Conservation (phyloP, 768 basidiomycete genomes). For the Tricholoma terreum region DNA sequence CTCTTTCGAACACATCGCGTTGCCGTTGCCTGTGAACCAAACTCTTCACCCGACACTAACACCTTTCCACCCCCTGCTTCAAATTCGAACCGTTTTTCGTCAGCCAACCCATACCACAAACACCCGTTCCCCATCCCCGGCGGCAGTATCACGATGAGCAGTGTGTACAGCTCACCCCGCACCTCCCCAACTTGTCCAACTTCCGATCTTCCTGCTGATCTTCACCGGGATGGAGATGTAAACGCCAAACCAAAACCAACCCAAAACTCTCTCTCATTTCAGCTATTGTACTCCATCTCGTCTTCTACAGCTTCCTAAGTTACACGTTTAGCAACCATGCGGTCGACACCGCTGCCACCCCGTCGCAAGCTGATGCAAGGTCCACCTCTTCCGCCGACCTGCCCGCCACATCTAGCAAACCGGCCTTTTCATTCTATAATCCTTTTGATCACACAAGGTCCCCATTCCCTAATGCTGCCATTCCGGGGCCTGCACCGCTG, state of each 20-base stretch:
- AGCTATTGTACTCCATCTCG: background rate
- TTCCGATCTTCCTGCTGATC: background rate
- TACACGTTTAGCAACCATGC: background rate
- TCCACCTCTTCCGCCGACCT: too few species aligned
- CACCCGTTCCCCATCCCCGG: background rate
- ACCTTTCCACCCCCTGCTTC: background rate
- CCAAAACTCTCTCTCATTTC: background rate
- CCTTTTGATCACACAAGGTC: background rate
- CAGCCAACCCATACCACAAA: background rate
- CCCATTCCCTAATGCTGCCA: constrained; percentile 11
- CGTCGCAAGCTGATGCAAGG: too few species aligned
- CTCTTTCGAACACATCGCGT: constrained; percentile 46
- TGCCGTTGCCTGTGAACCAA: constrained; percentile 15
- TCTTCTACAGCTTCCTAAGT: background rate
- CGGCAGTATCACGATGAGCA: background rate
- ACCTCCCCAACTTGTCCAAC: background rate
- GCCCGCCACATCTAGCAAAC: too few species aligned
- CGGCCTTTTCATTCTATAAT: background rate
- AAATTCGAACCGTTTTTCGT: background rate
- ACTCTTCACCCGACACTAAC: background rate
- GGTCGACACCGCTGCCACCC: too few species aligned
- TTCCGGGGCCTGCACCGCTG: background rate
- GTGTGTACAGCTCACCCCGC: background rate
- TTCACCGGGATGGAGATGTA: too few species aligned
- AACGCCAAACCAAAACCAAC: background rate